Percentiles rank a stretch among this genome's conserved stretches.
Evolutionary conservation across 257 asterid species (phyloP).

Genomic region (Ophiorrhiza pumila): DNA sequence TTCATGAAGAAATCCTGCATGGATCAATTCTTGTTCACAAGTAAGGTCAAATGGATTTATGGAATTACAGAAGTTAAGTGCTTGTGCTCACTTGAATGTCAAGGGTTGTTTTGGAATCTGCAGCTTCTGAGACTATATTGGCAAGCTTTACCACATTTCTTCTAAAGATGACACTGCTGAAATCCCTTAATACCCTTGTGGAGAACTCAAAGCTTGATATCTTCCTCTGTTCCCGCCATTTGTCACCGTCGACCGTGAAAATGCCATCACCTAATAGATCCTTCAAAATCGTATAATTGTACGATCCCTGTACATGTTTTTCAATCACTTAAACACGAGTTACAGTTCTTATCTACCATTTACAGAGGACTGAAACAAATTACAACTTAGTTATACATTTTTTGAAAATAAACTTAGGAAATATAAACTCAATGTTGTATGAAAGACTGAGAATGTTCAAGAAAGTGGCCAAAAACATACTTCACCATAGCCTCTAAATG

Average conservation of each 20-base stretch:
- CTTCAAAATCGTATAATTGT: constrained; percentile 38
- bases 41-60: neutral
- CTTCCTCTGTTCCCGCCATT: constrained; percentile 74
- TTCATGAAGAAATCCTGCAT: constrained; percentile 48
- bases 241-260: constrained; percentile 75
- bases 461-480: neutral
- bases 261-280: constrained; percentile 73
- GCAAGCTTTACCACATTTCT: constrained; percentile 50
- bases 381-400: too few species aligned
- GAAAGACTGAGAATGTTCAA: neutral
- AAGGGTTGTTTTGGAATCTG: constrained; percentile 26
- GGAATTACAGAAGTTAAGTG: neutral
- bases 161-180: constrained; percentile 55
- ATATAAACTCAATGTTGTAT: neutral
- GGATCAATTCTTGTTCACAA: neutral
- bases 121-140: constrained; percentile 44
- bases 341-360: neutral
- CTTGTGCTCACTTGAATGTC: constrained; percentile 59
- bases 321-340: constrained; percentile 1
- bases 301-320: constrained; percentile 42
- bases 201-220: constrained; percentile 71
- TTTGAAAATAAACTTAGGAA: neutral
- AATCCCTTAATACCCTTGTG: constrained; percentile 59
- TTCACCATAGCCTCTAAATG: too few species aligned
- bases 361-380: neutral